Conservation (phyloP, 2,329 filamentous ascomycete species). For the Sporothrix brunneoviolacea region DNA sequence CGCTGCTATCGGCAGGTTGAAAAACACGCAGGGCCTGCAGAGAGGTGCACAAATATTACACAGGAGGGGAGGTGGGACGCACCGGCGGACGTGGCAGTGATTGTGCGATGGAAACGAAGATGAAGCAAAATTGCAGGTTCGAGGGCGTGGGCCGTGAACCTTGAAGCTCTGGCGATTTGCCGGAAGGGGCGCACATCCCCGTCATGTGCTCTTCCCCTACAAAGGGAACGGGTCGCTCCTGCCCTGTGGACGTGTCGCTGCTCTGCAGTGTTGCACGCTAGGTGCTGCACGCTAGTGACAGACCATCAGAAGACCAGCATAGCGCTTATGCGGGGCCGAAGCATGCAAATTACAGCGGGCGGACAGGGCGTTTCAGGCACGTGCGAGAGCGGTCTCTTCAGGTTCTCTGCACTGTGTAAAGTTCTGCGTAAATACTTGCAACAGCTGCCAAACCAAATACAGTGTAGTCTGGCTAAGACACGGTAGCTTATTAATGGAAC, state of each 20-base stretch:
- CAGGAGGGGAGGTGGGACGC: not conserved
- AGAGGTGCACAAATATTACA: too few species aligned
- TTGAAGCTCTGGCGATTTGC: not conserved
- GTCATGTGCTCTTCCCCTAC: not conserved
- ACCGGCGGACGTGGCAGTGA: not conserved
- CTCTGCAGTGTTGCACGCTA: not conserved
- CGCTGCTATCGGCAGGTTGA: too few species aligned
- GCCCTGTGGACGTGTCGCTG: not conserved
- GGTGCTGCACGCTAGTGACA: not conserved
- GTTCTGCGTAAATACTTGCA: too few species aligned
- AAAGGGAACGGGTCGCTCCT: too few species aligned
- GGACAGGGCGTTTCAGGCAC: not conserved
- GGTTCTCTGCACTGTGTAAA: too few species aligned
- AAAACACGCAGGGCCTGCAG: too few species aligned
- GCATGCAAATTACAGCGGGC: not conserved
- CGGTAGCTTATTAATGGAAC: too few species aligned
- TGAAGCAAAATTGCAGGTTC: not conserved
- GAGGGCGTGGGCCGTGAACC: not conserved
- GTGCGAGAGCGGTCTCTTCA: too few species aligned
- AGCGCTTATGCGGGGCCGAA: slow-evolving; percentile 7
- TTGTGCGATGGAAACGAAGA: not conserved
- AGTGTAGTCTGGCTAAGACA: too few species aligned
- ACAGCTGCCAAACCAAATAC: too few species aligned
- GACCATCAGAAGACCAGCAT: not conserved
- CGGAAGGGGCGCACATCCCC: not conserved